Conservation (phyloP, 164 flowering plant genomes). For the Magnolia kwangsiensis region DNA sequence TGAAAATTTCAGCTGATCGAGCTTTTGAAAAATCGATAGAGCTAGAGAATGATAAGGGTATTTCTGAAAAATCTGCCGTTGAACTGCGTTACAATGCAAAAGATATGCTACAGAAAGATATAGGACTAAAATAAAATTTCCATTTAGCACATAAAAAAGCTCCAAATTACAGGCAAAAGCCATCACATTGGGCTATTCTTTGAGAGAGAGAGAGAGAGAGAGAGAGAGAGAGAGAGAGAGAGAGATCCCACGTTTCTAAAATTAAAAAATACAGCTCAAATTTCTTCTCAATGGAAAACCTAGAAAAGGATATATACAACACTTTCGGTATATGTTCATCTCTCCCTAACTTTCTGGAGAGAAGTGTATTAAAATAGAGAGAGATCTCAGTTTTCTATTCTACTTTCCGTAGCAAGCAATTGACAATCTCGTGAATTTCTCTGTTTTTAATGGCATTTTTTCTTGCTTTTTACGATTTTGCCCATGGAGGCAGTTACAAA, state of each 20-base stretch:
- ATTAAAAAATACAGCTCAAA: constrained; percentile 28
- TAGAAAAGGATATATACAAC: too few relatives aligned
- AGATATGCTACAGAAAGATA: constrained; percentile 39
- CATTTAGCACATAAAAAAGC: not conserved
- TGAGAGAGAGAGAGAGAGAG: too few relatives aligned
- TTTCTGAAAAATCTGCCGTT: constrained; percentile 45
- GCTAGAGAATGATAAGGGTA: constrained; percentile 12
- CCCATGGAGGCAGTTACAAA: too few relatives aligned
- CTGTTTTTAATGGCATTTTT: constrained; percentile 10
- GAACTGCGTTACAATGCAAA: constrained; percentile 61
- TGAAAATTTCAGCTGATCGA: too few relatives aligned
- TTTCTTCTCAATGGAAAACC: too few relatives aligned
- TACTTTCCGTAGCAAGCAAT: constrained; percentile 8
- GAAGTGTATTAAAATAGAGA: constrained; percentile 32
- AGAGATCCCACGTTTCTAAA: constrained; percentile 1
- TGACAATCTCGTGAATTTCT: constrained; percentile 46
- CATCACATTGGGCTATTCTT: not conserved
- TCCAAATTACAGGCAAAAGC: not conserved
- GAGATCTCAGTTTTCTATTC: constrained; percentile 31
- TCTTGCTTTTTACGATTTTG: not conserved
- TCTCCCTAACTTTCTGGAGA: constrained; percentile 42
- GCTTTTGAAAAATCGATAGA: not conserved
- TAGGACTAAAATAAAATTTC: constrained; percentile 20
- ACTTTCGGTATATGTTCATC: not conserved
- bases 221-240: too few relatives aligned